Conservation (phyloP, 805 yeast genomes). For the Ogataea neopini region DNA sequence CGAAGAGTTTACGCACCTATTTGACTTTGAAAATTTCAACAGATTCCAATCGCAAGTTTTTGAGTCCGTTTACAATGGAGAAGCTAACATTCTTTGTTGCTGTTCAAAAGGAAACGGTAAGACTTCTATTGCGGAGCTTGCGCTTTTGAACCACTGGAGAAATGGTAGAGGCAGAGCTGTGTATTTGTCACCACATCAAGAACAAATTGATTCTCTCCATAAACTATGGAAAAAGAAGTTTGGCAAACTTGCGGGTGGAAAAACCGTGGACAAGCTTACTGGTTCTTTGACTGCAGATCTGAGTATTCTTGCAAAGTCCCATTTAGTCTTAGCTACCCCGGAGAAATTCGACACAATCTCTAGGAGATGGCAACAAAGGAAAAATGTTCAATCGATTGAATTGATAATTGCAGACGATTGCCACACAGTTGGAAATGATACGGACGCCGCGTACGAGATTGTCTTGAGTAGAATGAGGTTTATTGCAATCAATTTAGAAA, state of each 20-base stretch:
- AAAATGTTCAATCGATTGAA: conserved; percentile 66
- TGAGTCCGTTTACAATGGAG: conserved; percentile 54
- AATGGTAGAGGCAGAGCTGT: conserved; percentile 68
- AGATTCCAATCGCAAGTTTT: conserved; percentile 73
- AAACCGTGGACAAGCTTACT: conserved; percentile 54
- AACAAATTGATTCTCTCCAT: conserved; percentile 46
- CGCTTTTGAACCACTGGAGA: conserved; percentile 72
- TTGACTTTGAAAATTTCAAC: conserved; percentile 59
- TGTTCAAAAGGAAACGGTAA: conserved; percentile 78
- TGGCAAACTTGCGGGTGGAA: conserved; percentile 54
- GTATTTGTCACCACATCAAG: conserved; percentile 67
- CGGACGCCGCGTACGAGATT: conserved; percentile 69
- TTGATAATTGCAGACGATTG: conserved; percentile 72
- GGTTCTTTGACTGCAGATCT: conserved; percentile 60
- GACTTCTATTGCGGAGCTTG: conserved; percentile 68
- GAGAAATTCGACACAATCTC: conserved; percentile 71
- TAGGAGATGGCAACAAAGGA: conserved; percentile 81
- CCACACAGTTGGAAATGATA: conserved; percentile 60
- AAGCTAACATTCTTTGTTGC: conserved; percentile 61
- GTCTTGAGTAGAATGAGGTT: conserved; percentile 70
- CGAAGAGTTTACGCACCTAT: conserved; percentile 48
- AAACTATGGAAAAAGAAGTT: conserved; percentile 57
- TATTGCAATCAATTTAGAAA: conserved; percentile 65
- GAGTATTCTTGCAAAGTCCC: conserved; percentile 55
- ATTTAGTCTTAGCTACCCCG: conserved; percentile 77